Percentiles rank a stretch among this genome's conserved stretches.
phyloP scores from a whole-genome alignment of 2,329 filamentous ascomycete genomes.

The Davidsoniella australis region DNA sequence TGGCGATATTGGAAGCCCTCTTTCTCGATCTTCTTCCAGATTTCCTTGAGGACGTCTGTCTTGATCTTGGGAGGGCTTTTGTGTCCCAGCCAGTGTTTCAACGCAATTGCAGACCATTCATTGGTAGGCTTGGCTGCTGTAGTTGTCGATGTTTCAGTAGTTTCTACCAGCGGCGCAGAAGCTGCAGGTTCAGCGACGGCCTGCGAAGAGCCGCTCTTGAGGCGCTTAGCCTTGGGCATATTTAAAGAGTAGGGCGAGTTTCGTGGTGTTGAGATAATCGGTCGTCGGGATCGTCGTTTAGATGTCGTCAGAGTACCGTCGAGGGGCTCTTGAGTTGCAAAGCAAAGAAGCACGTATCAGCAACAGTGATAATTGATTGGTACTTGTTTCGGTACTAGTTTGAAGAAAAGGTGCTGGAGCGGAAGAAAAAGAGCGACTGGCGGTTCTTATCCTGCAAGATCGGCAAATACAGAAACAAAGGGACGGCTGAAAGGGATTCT shows the following conservation, averaged over 20 bases:
- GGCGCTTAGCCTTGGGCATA: constrained; percentile 44
- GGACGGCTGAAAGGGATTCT: no score
- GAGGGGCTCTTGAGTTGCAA: background rate
- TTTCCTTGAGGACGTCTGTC: constrained; percentile 72
- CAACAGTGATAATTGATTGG: no score
- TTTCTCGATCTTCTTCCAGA: constrained; percentile 79
- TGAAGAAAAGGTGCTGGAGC: background rate
- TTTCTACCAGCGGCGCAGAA: constrained; percentile 23
- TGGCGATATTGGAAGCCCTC: constrained; percentile 63
- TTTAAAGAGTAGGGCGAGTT: background rate
- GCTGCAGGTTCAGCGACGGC: constrained; percentile 9
- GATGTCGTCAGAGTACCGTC: background rate
- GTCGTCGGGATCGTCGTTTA: background rate
- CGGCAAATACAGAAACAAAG: background rate
- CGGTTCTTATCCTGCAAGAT: background rate
- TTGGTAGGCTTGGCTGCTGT: constrained; percentile 44
- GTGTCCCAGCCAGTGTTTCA: constrained; percentile 69
- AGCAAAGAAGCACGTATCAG: background rate
- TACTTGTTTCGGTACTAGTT: no score
- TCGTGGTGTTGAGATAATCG: background rate
- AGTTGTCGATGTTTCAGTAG: constrained; percentile 16
- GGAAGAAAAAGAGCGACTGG: background rate
- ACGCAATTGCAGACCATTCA: constrained; percentile 59
- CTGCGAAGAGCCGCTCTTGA: constrained; percentile 28
- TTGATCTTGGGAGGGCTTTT: constrained; percentile 53